Percentiles rank a stretch among this genome's conserved stretches.
Conservation (phyloP, 352 stramenopile species). For the Globisporangium sylvaticum region DNA sequence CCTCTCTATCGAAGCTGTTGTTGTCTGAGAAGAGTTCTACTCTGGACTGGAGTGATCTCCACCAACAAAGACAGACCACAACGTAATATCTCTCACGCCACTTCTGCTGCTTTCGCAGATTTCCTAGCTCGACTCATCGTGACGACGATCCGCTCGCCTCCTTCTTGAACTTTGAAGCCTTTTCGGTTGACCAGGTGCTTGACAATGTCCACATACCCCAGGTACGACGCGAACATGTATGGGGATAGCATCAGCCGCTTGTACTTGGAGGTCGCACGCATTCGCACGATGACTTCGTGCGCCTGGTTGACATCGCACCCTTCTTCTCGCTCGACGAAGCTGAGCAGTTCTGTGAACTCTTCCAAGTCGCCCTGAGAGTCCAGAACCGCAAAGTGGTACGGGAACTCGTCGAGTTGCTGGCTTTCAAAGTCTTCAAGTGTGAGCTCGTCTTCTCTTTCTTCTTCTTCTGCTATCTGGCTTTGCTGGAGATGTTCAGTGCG, state of each 20-base stretch:
- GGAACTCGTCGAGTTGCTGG: too few species aligned
- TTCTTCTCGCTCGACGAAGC: not conserved
- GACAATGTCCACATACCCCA: not conserved
- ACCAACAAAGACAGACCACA: too few species aligned
- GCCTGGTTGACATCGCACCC: not conserved
- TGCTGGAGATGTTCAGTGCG: too few species aligned
- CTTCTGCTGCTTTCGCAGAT: not conserved
- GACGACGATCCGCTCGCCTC: not conserved
- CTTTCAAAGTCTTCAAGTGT: too few species aligned
- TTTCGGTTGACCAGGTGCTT: not conserved
- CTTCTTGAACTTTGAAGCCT: not conserved
- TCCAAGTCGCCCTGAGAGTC: not conserved
- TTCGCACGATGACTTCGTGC: not conserved
- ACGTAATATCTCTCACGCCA: too few species aligned
- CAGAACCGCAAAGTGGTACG: not conserved
- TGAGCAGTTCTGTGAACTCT: not conserved
- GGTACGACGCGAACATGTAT: slow-evolving; percentile 2
- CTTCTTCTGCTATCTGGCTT: too few species aligned
- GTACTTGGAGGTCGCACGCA: not conserved
- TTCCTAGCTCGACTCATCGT: not conserved
- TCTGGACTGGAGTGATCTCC: too few species aligned
- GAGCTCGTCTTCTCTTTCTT: too few species aligned
- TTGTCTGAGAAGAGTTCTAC: too few species aligned
- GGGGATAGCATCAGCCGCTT: not conserved
- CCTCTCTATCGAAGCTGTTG: too few species aligned